Evolutionary conservation across 495 filamentous ascomycete genomes (phyloP).

Genomic region (Penicillium simplicissimum): DNA sequence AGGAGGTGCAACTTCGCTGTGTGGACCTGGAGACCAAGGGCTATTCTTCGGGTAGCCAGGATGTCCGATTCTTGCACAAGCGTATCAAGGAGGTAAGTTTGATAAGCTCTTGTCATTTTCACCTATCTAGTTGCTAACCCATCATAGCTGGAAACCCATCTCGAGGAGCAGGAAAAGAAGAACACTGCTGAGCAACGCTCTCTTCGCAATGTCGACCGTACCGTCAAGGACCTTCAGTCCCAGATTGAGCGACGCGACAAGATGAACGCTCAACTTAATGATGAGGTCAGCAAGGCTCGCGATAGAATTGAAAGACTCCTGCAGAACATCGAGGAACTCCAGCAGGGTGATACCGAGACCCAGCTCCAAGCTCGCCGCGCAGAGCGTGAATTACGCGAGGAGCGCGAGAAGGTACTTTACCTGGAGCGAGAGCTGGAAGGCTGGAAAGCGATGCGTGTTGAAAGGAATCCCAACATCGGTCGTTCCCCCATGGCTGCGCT

Average conservation of each 20-base stretch:
- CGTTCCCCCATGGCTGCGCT: slow-evolving; percentile 34
- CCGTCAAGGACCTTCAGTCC: slow-evolving; percentile 86
- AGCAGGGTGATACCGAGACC: slow-evolving; percentile 76
- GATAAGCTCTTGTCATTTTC: no score
- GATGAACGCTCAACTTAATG: slow-evolving; percentile 70
- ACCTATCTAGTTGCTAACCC: slow-evolving; percentile 17
- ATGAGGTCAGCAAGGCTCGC: slow-evolving; percentile 78
- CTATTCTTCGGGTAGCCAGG: slow-evolving; percentile 89
- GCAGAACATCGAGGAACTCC: slow-evolving; percentile 88
- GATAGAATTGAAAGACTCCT: slow-evolving; percentile 90
- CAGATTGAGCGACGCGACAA: slow-evolving; percentile 94
- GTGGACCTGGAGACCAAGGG: slow-evolving; percentile 97
- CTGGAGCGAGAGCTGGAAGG: slow-evolving; percentile 87
- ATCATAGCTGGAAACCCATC: slow-evolving; percentile 82
- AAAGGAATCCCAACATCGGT: slow-evolving; percentile 40
- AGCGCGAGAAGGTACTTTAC: slow-evolving; percentile 77
- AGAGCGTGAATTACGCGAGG: slow-evolving; percentile 87
- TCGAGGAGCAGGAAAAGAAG: slow-evolving; percentile 80
- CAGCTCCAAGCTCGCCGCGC: slow-evolving; percentile 79
- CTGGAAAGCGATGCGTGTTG: slow-evolving; percentile 67
- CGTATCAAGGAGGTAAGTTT: slow-evolving; percentile 87
- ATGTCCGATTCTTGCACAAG: slow-evolving; percentile 92
- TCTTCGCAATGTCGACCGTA: slow-evolving; percentile 90
- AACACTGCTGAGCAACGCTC: slow-evolving; percentile 79
- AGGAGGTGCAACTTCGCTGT: slow-evolving; percentile 85